These are phyloP conservation scores for Pseudogymnoascus sp. DNA, from an alignment of 2,329 filamentous ascomycete species.

Conservation along the genomic window DNA sequence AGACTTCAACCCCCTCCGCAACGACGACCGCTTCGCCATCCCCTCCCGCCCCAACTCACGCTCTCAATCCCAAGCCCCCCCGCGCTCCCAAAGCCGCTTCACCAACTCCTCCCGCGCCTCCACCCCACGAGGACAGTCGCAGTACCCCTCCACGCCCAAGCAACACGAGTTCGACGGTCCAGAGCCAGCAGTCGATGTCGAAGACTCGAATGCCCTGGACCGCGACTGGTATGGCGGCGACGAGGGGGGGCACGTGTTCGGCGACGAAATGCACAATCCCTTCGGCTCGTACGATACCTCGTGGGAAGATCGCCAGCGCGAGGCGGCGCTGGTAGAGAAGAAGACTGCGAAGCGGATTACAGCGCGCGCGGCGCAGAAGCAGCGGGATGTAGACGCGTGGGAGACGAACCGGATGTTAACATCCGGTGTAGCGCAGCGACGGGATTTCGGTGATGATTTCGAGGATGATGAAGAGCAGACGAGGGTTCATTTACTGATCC, in stretches of 20 bases:
- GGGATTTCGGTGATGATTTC: constrained; percentile 75
- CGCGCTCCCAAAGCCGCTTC: constrained; percentile 32
- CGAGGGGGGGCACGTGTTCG: constrained; percentile 75
- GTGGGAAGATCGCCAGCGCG: constrained; percentile 64
- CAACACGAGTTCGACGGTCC: constrained; percentile 55
- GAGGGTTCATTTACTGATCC: constrained; percentile 81
- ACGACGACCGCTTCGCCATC: constrained; percentile 47
- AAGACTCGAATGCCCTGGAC: constrained; percentile 70
- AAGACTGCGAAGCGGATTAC: constrained; percentile 66
- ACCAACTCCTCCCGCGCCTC: constrained; percentile 24
- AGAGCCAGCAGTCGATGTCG: constrained; percentile 53
- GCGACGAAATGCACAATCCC: constrained; percentile 87
- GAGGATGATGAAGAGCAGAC: constrained; percentile 85
- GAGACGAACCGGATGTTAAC: constrained; percentile 98
- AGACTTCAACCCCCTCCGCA: constrained; percentile 48
- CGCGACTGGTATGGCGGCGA: constrained; percentile 90
- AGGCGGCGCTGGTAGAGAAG: constrained; percentile 69
- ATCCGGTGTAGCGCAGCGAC: constrained; percentile 85
- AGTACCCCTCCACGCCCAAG: constrained; percentile 36
- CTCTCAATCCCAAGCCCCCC: constrained; percentile 20
- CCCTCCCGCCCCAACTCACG: constrained; percentile 20
- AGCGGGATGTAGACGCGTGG: constrained; percentile 95
- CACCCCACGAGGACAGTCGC: constrained; percentile 27
- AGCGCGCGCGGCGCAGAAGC: constrained; percentile 71
- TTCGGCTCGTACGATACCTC: constrained; percentile 70